Percentiles rank a stretch among this genome's conserved stretches.
These are phyloP conservation scores for Brassica juncea DNA, from an alignment of 345 rosid genomes.

Conservation along the genomic window DNA sequence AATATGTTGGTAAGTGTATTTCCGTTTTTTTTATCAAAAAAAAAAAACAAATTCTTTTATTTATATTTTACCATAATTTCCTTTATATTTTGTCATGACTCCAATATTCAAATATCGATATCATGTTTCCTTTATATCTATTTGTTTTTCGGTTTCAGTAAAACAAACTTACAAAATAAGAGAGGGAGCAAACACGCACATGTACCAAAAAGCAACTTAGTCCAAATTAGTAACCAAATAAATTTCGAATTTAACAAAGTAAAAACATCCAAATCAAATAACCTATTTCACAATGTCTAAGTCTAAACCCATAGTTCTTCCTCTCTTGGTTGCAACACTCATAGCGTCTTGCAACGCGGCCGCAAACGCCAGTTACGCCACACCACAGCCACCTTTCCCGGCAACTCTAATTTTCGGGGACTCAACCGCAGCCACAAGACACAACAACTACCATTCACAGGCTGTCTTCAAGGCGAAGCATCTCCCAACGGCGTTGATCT, in stretches of 20 bases:
- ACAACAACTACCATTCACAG: constrained; percentile 25
- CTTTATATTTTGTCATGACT: background rate
- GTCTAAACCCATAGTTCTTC: background rate
- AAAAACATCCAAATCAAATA: background rate
- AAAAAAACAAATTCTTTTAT: background rate
- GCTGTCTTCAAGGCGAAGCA: constrained; percentile 21
- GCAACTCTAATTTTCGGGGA: constrained; percentile 25
- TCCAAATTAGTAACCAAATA: background rate
- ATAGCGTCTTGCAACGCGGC: constrained; percentile 5
- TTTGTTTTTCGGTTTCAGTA: constrained; percentile 6
- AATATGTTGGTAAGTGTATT: background rate
- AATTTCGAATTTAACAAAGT: background rate
- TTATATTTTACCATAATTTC: background rate
- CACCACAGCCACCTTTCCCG: constrained; percentile 8
- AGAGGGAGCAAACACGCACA: background rate
- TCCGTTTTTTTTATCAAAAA: background rate
- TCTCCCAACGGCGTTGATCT: constrained; percentile 38
- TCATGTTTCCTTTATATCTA: background rate
- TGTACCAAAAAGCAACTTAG: background rate
- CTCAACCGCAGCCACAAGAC: constrained; percentile 34
- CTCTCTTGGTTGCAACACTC: constrained; percentile 21
- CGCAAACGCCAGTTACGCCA: background rate
- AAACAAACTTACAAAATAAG: constrained; percentile 2
- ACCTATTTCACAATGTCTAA: constrained; percentile 9
- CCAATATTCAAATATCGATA: background rate